Evolutionary conservation across 2,329 filamentous ascomycete genomes (phyloP).

Genomic region (Tolypocladium endophyticum): DNA sequence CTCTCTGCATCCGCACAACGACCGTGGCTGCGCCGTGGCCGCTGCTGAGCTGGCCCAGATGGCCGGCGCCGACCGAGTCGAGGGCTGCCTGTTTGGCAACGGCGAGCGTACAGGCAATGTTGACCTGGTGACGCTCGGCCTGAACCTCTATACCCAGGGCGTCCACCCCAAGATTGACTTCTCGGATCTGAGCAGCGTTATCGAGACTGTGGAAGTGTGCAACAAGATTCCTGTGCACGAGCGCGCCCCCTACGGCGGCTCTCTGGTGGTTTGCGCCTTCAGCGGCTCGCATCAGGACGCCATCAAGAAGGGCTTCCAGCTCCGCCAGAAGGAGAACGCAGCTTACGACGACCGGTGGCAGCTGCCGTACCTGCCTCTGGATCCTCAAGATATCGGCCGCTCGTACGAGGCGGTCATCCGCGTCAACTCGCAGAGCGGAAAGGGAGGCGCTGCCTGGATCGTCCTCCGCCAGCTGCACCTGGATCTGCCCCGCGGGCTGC

Average conservation of each 20-base stretch:
- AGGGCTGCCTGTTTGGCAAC: conserved; percentile 85
- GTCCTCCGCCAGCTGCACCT: conserved; percentile 82
- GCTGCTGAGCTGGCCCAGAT: conserved; percentile 90
- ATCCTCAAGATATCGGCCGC: conserved; percentile 85
- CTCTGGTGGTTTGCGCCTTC: conserved; percentile 87
- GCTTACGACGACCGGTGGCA: conserved; percentile 63
- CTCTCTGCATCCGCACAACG: conserved; percentile 89
- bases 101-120: conserved; percentile 94
- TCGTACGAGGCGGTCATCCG: conserved; percentile 98
- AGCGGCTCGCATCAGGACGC: conserved; percentile 90
- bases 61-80: conserved; percentile 89
- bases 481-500: conserved; percentile 84
- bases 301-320: conserved; percentile 82
- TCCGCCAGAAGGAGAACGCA: conserved; percentile 50
- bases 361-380: conserved; percentile 84
- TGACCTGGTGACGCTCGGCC: conserved; percentile 80
- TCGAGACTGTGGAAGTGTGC: conserved; percentile 80
- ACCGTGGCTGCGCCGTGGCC: conserved; percentile 80
- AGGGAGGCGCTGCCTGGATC: conserved; percentile 91
- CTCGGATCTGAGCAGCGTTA: conserved; percentile 75
- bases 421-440: conserved; percentile 93
- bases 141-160: conserved; percentile 94
- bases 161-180: conserved; percentile 81
- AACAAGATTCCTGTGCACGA: conserved; percentile 93
- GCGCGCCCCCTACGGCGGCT: conserved; percentile 81